These are phyloP conservation scores for Fraxinus dipetala DNA, from an alignment of 305 asterid genomes.

Conservation along the genomic window DNA sequence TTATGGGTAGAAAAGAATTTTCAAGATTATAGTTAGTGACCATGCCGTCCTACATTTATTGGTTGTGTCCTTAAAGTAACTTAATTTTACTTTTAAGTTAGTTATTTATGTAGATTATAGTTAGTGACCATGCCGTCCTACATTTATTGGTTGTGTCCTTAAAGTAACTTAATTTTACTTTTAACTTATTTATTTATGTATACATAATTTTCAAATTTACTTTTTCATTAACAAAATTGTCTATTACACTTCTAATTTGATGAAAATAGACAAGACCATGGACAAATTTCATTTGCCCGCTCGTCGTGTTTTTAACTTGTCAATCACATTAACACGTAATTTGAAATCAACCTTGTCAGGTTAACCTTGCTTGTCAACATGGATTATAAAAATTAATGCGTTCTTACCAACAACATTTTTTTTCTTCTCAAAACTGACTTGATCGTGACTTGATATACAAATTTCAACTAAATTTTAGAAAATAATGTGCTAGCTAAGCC, in stretches of 20 bases:
- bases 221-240: neutral
- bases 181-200: neutral
- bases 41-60: neutral
- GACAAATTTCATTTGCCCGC: neutral
- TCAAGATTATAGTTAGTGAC: neutral
- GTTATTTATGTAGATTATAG: neutral
- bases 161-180: too few relatives aligned
- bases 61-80: too few relatives aligned
- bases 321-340: neutral
- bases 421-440: neutral
- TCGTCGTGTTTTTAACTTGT: neutral
- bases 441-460: neutral
- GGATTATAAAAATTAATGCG: neutral
- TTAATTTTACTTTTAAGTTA: too few relatives aligned
- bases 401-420: neutral
- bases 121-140: neutral
- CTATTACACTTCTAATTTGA: neutral
- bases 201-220: neutral
- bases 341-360: neutral
- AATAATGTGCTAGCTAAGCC: neutral
- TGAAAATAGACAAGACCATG: neutral
- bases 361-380: neutral
- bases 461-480: neutral
- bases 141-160: too few relatives aligned
- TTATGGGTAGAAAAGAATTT: neutral